Evolutionary conservation across 345 rosid genomes (phyloP), one percentile per base, ranked within the genome.

Genomic region (Reutealis trisperma): DNA sequence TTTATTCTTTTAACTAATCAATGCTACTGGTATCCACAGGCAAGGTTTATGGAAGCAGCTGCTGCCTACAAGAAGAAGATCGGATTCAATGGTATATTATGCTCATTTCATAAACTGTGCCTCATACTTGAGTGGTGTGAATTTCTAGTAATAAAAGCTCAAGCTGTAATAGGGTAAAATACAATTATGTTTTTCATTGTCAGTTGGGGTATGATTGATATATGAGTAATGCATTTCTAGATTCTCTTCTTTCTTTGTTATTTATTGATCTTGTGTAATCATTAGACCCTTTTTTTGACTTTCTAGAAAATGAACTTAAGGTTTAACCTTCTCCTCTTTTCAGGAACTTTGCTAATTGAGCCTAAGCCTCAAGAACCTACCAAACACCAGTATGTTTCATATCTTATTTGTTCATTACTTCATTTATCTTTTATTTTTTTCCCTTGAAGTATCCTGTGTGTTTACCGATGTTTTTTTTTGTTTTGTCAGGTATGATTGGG

Each of bases 341-440:
- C 88, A 93, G 94, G 99, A 63, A 91, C 93, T 5, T 85, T 96
- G 70, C 82, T 96, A 72, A 91, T 96, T 82, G 95, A 96, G 85
- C 99, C 99, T 32, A 96, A 96, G 86, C 99, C 99, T 75, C 99
- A 96, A 86, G 99, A 96, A 86, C 98, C 99, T 16, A 93, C 93
- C 61, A 93, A 92, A 74, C 96, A 96, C 84, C 98, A 93, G 92
- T 96, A 86, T 51, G 78, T 52, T 55, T 82, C 51, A 10, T 19
- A 13, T 14, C 59, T 72, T 63, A 34, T 58, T 47, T 59, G 19
- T 32, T 37, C 15, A 25, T 55, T 54, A n/a, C 3, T 30, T 58
- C 8, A 13, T 19, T 11, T 60, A 5, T 41, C 14, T 37, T 65
- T 42, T 37, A 25, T 15, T 76, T 19, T 4, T 32, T 21, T 72